phyloP scores from a whole-genome alignment of 208 protist species.

The Entamoeba nuttalli region DNA sequence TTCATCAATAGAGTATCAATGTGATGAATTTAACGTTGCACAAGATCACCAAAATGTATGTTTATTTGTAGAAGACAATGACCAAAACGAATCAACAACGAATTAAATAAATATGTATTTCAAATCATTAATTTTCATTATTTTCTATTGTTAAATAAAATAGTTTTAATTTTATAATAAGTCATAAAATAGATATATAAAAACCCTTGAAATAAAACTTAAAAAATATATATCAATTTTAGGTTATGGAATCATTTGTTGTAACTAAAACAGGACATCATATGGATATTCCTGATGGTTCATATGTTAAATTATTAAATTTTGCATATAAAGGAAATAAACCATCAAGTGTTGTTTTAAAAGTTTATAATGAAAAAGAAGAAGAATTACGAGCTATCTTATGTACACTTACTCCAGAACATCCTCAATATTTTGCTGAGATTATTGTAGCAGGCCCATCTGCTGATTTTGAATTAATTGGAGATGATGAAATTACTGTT shows the following conservation, averaged over 20 bases:
- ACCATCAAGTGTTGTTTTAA: background rate
- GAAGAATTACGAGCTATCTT: background rate
- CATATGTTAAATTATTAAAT: background rate
- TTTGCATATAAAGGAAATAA: background rate
- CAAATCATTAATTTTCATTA: too few relatives aligned
- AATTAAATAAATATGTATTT: too few relatives aligned
- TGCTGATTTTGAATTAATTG: background rate
- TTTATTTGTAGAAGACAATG: too few relatives aligned
- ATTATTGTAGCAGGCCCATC: background rate
- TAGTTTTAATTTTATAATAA: too few relatives aligned
- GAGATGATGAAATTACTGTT: background rate
- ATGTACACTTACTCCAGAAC: background rate
- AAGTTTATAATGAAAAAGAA: background rate
- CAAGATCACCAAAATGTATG: too few relatives aligned
- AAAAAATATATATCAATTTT: background rate
- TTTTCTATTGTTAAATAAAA: too few relatives aligned
- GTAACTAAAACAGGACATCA: background rate
- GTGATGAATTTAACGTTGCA: too few relatives aligned
- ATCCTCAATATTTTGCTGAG: background rate
- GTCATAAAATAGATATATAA: too few relatives aligned
- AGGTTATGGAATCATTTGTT: background rate
- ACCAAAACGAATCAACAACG: too few relatives aligned
- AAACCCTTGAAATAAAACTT: too few relatives aligned
- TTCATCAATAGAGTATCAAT: too few relatives aligned
- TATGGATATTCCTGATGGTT: background rate